Evolutionary conservation across 2,329 filamentous ascomycete species (phyloP).

Genomic region (Grosmannia serpens): DNA sequence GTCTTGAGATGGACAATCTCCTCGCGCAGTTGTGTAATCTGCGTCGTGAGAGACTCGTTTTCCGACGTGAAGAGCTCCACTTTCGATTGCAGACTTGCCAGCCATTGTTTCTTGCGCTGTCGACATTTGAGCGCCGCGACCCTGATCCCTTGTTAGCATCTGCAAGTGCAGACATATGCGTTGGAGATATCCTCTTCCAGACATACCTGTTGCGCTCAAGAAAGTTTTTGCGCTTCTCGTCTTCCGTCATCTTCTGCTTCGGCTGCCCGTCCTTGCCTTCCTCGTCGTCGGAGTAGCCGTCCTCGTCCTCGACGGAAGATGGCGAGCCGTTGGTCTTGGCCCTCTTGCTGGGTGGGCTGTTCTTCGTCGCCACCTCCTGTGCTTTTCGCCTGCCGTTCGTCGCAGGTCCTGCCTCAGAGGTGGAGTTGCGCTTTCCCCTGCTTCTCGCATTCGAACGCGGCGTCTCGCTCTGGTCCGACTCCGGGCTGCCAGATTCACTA

Average conservation of each 20-base stretch:
- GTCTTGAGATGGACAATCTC: constrained; percentile 95
- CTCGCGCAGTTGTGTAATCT: constrained; percentile 75
- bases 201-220: constrained; percentile 80
- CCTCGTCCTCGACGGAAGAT: constrained; percentile 11
- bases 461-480: constrained; percentile 62
- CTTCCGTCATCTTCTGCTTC: constrained; percentile 84
- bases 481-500: constrained; percentile 58
- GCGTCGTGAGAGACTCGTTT: constrained; percentile 75
- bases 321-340: constrained; percentile 40
- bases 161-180: not conserved
- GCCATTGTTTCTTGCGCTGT: constrained; percentile 98
- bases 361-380: constrained; percentile 46
- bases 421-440: constrained; percentile 56
- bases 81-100: constrained; percentile 86
- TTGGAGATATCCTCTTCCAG: too few species aligned
- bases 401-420: constrained; percentile 23
- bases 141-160: constrained; percentile 35
- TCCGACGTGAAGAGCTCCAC: constrained; percentile 88
- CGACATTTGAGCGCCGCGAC: constrained; percentile 94
- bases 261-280: constrained; percentile 48
- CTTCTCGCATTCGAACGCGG: constrained; percentile 52
- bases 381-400: constrained; percentile 67
- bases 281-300: constrained; percentile 24
- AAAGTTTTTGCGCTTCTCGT: constrained; percentile 98
- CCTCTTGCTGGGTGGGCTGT: constrained; percentile 59